These are phyloP conservation scores for Plasmodiophora brassicae DNA, from an alignment of 208 protist genomes.

Conservation along the genomic window DNA sequence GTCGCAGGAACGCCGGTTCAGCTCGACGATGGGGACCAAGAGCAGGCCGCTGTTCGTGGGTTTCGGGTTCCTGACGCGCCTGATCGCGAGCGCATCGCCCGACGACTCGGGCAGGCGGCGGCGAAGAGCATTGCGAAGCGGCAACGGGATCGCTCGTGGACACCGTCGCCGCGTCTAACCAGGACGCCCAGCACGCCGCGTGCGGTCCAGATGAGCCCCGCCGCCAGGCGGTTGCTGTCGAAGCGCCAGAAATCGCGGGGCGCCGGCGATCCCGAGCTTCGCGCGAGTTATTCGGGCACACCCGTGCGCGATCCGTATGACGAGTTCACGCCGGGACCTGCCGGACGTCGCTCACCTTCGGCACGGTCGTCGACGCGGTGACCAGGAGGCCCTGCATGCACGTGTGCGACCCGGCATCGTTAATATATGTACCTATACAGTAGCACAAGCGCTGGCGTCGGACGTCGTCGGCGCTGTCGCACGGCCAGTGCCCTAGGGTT, in stretches of 20 bases:
- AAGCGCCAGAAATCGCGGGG: background rate
- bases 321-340: no score
- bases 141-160: background rate
- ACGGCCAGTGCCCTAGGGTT: no score
- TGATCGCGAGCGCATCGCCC: background rate
- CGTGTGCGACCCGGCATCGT: no score
- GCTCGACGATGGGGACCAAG: background rate
- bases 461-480: no score
- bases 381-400: no score
- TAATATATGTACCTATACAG: no score
- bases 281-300: background rate
- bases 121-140: background rate
- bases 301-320: no score
- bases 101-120: background rate
- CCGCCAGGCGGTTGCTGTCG: background rate
- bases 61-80: background rate
- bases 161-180: background rate
- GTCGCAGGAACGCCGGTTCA: no score
- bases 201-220: background rate
- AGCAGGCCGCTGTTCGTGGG: background rate
- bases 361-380: no score
- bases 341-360: no score
- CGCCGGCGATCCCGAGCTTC: background rate
- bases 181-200: background rate
- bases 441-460: no score